These are phyloP conservation scores for Rhizophagus sp. DNA, from an alignment of 192 early-diverging fungal genomes.

Conservation along the genomic window DNA sequence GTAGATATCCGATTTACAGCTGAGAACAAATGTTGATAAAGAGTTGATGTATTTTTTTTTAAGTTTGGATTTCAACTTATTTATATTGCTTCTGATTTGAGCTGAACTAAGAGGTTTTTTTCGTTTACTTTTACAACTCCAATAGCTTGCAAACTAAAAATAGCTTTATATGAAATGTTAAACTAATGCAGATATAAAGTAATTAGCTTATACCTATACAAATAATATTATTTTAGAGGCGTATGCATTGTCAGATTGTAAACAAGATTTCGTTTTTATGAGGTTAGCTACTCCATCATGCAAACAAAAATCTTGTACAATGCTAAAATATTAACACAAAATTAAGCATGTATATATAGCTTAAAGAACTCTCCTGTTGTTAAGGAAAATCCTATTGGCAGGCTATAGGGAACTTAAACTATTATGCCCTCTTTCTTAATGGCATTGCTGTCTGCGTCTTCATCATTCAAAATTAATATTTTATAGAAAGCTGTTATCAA, in stretches of 20 bases:
- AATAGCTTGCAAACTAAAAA: slow-evolving; percentile 20
- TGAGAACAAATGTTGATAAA: slow-evolving; percentile 21
- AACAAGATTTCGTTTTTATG: no score
- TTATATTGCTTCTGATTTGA: slow-evolving; percentile 9
- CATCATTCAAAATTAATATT: no score
- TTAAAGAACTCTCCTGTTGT: no score
- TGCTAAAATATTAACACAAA: no score
- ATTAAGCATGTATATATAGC: no score
- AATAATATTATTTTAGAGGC: neutral
- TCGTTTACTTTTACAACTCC: slow-evolving; percentile 17
- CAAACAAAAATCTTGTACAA: no score
- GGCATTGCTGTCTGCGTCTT: no score
- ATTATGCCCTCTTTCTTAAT: no score
- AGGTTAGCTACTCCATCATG: no score
- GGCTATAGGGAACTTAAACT: no score
- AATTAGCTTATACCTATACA: slow-evolving; percentile 15
- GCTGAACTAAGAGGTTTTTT: slow-evolving; percentile 7
- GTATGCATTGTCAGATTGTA: slow-evolving; percentile 20
- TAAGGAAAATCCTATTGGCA: no score
- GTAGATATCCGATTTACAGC: neutral
- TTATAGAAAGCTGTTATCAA: no score
- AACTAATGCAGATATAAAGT: slow-evolving; percentile 26
- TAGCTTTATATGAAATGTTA: slow-evolving; percentile 23
- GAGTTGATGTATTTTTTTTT: slow-evolving; percentile 7
- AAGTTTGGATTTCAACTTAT: slow-evolving; percentile 5